These are phyloP conservation scores for Saturnispora dispora DNA, from an alignment of 805 yeast genomes.

Conservation along the genomic window DNA sequence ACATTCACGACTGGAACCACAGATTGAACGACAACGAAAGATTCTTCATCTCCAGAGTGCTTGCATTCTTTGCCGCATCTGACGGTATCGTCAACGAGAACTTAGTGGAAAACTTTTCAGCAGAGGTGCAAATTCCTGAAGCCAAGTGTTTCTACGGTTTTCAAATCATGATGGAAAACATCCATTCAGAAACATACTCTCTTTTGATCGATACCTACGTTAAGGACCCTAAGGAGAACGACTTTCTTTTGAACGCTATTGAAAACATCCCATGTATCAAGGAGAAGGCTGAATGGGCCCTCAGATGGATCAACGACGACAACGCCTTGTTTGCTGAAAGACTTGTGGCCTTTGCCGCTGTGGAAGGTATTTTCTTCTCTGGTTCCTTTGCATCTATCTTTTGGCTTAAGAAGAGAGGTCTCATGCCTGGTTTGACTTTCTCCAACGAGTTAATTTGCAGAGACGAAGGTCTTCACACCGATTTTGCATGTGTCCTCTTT, in stretches of 20 bases:
- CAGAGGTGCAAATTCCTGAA: conserved; percentile 95
- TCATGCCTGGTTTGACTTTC: conserved; percentile 98
- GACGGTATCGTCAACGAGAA: conserved; percentile 98
- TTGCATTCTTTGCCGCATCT: conserved; percentile 97
- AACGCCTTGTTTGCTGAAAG: conserved; percentile 91
- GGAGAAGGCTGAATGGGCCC: conserved; percentile 98
- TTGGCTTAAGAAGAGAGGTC: conserved; percentile 98
- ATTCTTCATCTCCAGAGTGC: conserved; percentile 81
- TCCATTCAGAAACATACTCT: conserved; percentile 96
- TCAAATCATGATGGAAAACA: conserved; percentile 99
- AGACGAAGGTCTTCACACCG: conserved; percentile 98
- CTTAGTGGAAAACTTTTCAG: conserved; percentile 92
- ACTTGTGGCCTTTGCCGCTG: conserved; percentile 96
- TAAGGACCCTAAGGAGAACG: conserved; percentile 91
- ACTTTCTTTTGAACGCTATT: conserved; percentile 86
- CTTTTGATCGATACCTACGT: conserved; percentile 89
- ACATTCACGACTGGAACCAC: conserved; percentile 86
- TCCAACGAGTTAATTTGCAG: conserved; percentile 96
- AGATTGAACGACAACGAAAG: conserved; percentile 84
- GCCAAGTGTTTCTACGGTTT: conserved; percentile 98
- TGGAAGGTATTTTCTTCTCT: conserved; percentile 96
- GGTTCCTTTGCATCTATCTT: conserved; percentile 98
- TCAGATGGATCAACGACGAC: conserved; percentile 89
- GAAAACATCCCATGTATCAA: conserved; percentile 93
- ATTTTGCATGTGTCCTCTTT: conserved; percentile 92